Base-by-base conservation (phyloP, 177 flowering plant species). In the Vitis hybrid region DNA sequence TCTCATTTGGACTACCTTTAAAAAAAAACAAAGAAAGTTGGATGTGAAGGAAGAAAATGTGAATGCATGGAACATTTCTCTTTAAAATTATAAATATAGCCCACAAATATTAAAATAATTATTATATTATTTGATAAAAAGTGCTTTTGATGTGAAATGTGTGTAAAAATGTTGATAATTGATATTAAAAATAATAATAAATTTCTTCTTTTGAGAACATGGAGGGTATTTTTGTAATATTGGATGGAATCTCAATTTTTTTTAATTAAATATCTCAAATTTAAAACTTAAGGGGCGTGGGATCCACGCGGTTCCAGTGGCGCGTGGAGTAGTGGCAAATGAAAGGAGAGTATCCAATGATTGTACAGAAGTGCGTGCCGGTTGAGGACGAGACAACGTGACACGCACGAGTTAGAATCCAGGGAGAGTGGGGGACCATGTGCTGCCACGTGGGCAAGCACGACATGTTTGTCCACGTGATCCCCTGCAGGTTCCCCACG, bases 341-440 rank as follows among this genome's bases (percentile, higher is more conserved):
- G 6, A 60, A 30, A 17, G 7, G 50, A 64, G 69, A 55, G 71
- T 21, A 68, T 68, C 76, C 76, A 77, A 77, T 78, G 81, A 78
- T 78, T 75, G 73, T 56, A 34, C 62, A 62, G 56, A 69, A 75
- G 73, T 69, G 78, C 17, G 67, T 74, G 78, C 76, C 45, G 81
- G 69, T 65, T 45, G 62, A 52, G 70, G 52, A 78, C 45, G 76
- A 51, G 81, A 75, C 78, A 74, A 60, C 4, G 61, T 34, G 66
- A 72, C 71, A 74, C 81, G 68, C 76, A 72, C 74, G 78, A 60
- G 76, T 57, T 34, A 34, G 45, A 34, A 34, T 5, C 45, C 45
- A 34, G 45, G 45, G 64, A n/a, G 9, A 21, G 26, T 13, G 26
- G 32, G 66, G 77, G 73, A 59, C 75, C 71, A 72, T 62, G 62